Conservation (phyloP, 2,329 filamentous ascomycete species). For the Colletotrichum noveboracense region DNA sequence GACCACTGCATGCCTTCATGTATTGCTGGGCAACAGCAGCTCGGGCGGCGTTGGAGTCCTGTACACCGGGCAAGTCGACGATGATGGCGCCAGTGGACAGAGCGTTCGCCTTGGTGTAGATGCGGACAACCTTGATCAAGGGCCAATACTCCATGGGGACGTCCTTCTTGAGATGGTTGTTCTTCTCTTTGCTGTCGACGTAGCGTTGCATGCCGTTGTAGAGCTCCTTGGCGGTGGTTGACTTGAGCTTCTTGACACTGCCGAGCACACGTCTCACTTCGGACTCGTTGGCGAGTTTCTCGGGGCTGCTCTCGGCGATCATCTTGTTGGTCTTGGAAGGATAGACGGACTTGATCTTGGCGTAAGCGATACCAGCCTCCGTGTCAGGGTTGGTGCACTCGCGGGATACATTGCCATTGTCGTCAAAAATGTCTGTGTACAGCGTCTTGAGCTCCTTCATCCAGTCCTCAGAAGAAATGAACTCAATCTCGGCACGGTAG, state of each 20-base stretch:
- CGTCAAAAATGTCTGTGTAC: conserved; percentile 51
- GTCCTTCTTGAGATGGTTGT: conserved; percentile 9
- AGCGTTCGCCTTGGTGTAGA: conserved; percentile 37
- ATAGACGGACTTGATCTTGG: conserved; percentile 53
- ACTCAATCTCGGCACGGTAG: conserved; percentile 64
- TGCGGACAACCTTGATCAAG: conserved; percentile 55
- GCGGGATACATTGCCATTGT: conserved; percentile 39
- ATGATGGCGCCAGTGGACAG: conserved; percentile 40
- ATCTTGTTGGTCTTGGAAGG: conserved; percentile 33
- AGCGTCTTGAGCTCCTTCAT: conserved; percentile 53
- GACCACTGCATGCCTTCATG: conserved; percentile 62
- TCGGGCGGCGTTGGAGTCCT: conserved; percentile 66
- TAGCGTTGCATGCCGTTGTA: conserved; percentile 30
- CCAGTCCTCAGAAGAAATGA: conserved; percentile 61
- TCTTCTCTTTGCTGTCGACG: conserved; percentile 34
- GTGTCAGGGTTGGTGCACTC: conserved; percentile 46
- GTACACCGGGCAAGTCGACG: conserved; percentile 61
- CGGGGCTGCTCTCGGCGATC: conserved; percentile 25
- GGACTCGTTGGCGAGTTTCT: conserved; percentile 25
- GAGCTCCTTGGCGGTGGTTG: conserved; percentile 23
- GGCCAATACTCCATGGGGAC: conserved; percentile 47
- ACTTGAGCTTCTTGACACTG: conserved; percentile 26
- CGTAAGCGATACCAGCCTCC: conserved; percentile 45
- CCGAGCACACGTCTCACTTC: conserved; percentile 28
- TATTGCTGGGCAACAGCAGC: conserved; percentile 63